phyloP scores from a whole-genome alignment of 495 filamentous ascomycete genomes.

The Paragyromitra xinjiangensis region DNA sequence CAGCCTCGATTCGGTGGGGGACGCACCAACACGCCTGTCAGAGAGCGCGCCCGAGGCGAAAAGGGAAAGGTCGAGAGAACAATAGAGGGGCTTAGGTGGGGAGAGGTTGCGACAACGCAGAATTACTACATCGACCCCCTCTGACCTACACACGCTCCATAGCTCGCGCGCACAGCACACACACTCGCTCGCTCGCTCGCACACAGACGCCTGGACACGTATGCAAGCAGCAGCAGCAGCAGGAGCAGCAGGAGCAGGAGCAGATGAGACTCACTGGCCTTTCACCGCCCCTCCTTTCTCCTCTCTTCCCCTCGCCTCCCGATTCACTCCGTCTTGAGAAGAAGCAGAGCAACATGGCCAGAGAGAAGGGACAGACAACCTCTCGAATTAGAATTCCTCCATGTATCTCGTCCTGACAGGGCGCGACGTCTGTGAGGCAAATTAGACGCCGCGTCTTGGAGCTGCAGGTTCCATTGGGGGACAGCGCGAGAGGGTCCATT shows the following conservation, averaged over 20 bases:
- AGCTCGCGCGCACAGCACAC: slow-evolving; percentile 47
- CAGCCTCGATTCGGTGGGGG: slow-evolving; percentile 51
- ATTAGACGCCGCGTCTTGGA: slow-evolving; percentile 47
- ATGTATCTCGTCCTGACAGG: slow-evolving; percentile 49
- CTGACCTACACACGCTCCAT: slow-evolving; percentile 50
- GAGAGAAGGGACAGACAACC: slow-evolving; percentile 37
- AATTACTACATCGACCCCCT: slow-evolving; percentile 53
- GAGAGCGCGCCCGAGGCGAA: slow-evolving; percentile 39
- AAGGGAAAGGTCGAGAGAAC: slow-evolving; percentile 40
- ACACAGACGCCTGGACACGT: slow-evolving; percentile 55
- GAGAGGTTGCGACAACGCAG: slow-evolving; percentile 54
- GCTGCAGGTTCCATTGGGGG: slow-evolving; percentile 46
- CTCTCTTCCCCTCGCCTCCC: slow-evolving; percentile 43
- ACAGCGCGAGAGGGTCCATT: slow-evolving; percentile 32
- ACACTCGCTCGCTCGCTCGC: slow-evolving; percentile 24
- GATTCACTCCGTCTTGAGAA: slow-evolving; percentile 47
- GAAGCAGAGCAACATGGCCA: slow-evolving; percentile 35
- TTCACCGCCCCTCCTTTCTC: slow-evolving; percentile 50
- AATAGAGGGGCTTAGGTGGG: slow-evolving; percentile 52
- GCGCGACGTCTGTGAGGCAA: slow-evolving; percentile 50
- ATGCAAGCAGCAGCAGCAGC: slow-evolving; percentile 52
- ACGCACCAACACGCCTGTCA: slow-evolving; percentile 48
- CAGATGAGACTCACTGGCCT: slow-evolving; percentile 55
- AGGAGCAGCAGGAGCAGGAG: slow-evolving; percentile 41
- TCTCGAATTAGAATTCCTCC: slow-evolving; percentile 50